Evolutionary conservation across 1,284 basidiomycete genomes (phyloP).

Genomic region (Ustilago bromivora): DNA sequence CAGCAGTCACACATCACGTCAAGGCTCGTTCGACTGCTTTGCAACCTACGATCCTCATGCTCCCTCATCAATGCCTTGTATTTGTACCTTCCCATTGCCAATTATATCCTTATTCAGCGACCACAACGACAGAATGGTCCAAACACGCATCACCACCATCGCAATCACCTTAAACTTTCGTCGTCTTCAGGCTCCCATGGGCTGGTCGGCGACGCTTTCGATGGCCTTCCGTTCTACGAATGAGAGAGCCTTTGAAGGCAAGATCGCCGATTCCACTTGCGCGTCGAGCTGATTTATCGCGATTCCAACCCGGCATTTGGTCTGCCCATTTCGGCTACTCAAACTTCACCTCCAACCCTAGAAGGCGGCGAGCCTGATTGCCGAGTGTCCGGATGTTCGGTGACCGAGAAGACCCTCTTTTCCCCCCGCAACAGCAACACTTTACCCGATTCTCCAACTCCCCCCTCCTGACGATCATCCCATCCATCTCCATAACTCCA

Average conservation of each 20-base stretch:
- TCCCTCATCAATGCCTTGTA: conserved; percentile 11
- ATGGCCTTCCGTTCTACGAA: background rate
- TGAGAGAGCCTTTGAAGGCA: background rate
- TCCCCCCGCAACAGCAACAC: background rate
- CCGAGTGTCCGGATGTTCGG: conserved; percentile 15
- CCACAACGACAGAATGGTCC: too few species aligned
- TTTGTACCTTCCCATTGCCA: conserved; percentile 17
- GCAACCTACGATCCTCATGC: background rate
- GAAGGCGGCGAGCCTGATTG: conserved; percentile 3
- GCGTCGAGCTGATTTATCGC: background rate
- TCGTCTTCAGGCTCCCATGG: background rate
- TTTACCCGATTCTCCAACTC: background rate
- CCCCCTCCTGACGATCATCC: background rate
- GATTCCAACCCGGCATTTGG: conserved; percentile 11
- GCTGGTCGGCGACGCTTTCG: background rate
- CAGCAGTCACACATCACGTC: background rate
- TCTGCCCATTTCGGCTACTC: conserved; percentile 9
- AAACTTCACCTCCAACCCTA: conserved; percentile 3
- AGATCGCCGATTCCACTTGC: conserved; percentile 15
- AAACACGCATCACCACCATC: background rate
- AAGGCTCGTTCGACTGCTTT: background rate
- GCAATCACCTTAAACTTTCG: background rate
- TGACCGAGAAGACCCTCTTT: background rate
- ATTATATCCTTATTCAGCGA: background rate
- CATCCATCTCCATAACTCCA: background rate